These are phyloP conservation scores for Apiotrichum mycotoxinovorans DNA, from an alignment of 1,284 basidiomycete species.

Conservation along the genomic window DNA sequence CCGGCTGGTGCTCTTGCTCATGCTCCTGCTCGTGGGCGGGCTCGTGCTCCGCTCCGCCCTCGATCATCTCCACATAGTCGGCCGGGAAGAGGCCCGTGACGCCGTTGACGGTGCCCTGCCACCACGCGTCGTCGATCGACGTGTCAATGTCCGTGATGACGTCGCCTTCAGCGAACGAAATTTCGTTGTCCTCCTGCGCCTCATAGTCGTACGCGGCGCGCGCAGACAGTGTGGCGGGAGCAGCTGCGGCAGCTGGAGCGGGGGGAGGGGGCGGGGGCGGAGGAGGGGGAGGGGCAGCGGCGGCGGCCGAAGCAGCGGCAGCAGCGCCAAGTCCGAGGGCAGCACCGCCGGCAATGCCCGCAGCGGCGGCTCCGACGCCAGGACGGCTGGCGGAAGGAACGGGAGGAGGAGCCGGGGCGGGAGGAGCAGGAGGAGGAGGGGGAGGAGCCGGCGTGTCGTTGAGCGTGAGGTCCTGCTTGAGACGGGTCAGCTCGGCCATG, in stretches of 20 bases:
- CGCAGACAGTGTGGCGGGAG: constrained; percentile 21
- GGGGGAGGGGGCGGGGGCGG: constrained; percentile 41
- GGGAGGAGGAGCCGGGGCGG: constrained; percentile 3
- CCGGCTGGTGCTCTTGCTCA: constrained; percentile 1
- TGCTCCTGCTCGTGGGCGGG: constrained; percentile 18
- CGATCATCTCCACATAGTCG: constrained; percentile 74
- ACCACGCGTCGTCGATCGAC: constrained; percentile 70
- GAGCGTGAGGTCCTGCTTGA: constrained; percentile 45
- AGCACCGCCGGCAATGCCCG: not conserved
- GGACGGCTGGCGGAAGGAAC: not conserved
- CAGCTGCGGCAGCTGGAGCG: constrained; percentile 26
- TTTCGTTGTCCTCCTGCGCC: constrained; percentile 81
- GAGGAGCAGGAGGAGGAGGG: constrained; percentile 23
- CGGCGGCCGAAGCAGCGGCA: constrained; percentile 3
- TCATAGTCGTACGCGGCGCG: constrained; percentile 58
- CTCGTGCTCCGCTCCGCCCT: constrained; percentile 9
- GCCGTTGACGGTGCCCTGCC: constrained; percentile 71
- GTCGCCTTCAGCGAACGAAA: constrained; percentile 78
- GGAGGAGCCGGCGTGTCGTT: constrained; percentile 33
- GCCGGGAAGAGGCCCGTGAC: constrained; percentile 71
- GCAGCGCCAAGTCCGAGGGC: constrained; percentile 2
- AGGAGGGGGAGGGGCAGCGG: constrained; percentile 45
- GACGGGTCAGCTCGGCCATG: constrained; percentile 41
- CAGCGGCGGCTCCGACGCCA: not conserved
- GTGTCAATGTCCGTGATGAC: constrained; percentile 58